These are phyloP conservation scores for Termitomyces sp. DNA, from an alignment of 768 basidiomycete genomes.

Conservation along the genomic window DNA sequence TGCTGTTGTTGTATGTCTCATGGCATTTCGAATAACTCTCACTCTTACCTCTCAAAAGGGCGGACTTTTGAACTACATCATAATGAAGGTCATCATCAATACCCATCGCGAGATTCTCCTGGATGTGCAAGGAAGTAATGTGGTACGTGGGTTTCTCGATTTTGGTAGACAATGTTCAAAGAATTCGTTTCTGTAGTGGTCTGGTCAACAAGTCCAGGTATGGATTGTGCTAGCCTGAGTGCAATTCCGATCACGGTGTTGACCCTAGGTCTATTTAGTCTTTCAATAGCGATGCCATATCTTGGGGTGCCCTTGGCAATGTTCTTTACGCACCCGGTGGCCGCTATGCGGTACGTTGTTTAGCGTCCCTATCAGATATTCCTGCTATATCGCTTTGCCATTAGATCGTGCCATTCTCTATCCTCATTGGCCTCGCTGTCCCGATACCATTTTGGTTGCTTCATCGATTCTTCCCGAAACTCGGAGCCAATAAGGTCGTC, in stretches of 20 bases:
- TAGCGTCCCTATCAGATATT: background rate
- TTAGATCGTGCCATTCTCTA: constrained; percentile 35
- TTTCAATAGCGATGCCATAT: constrained; percentile 47
- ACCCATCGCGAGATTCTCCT: background rate
- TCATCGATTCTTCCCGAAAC: constrained; percentile 40
- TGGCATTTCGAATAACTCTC: background rate
- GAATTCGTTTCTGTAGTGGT: constrained; percentile 26
- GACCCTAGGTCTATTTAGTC: constrained; percentile 20
- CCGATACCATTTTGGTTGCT: constrained; percentile 49
- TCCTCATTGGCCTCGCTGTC: constrained; percentile 40
- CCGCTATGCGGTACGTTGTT: constrained; percentile 31
- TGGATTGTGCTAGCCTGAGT: background rate
- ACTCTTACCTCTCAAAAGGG: constrained; percentile 22
- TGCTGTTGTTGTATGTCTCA: constrained; percentile 41
- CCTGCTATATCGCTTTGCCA: background rate
- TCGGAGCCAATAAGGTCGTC: constrained; percentile 40
- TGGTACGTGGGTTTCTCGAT: background rate
- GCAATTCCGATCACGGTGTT: background rate
- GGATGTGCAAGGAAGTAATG: constrained; percentile 16
- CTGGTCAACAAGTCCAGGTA: constrained; percentile 38
- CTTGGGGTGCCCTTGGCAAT: constrained; percentile 51
- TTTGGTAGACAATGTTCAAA: no score
- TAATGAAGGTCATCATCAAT: constrained; percentile 39
- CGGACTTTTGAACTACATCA: constrained; percentile 41
- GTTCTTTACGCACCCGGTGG: constrained; percentile 38